Evolutionary conservation across 139 green algal species (phyloP).

Genomic region (Mychonastes homosphaera): DNA sequence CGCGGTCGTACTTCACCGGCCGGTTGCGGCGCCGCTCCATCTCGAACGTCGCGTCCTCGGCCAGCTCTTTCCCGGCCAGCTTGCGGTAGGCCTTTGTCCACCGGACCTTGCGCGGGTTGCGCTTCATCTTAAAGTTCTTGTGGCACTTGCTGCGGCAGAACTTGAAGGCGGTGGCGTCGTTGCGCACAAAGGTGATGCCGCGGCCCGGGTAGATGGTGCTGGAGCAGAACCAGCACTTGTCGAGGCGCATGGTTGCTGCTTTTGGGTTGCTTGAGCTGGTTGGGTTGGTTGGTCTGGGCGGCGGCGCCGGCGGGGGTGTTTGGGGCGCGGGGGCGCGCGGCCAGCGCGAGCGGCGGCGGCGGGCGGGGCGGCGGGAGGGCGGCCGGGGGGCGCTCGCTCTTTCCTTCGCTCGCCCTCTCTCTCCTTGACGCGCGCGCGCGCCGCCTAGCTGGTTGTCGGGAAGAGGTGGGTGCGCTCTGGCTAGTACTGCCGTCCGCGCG

Average conservation of each 20-base stretch:
- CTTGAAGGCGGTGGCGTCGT: constrained; percentile 81
- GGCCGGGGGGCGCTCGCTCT: no score
- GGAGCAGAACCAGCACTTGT: constrained; percentile 99
- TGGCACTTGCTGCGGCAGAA: constrained; percentile 98
- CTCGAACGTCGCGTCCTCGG: constrained; percentile 92
- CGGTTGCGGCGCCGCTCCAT: constrained; percentile 89
- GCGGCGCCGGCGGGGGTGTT: no score
- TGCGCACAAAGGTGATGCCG: constrained; percentile 93
- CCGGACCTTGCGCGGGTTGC: constrained; percentile 92
- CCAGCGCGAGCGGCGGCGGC: no score
- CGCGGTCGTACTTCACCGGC: constrained; percentile 90
- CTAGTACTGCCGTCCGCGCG: no score
- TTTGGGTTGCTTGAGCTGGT: no score
- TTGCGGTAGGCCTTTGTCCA: constrained; percentile 97
- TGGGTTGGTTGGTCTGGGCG: no score
- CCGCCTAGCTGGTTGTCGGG: no score
- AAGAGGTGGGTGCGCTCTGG: no score
- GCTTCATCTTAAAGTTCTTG: constrained; percentile 99
- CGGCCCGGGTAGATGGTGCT: constrained; percentile 91
- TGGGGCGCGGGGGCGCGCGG: no score
- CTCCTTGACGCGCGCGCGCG: no score
- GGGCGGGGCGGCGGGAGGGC: not conserved
- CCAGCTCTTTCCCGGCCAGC: constrained; percentile 88
- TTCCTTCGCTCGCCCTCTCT: no score
- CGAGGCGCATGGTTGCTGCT: constrained; percentile 70